Evolutionary conservation across 2,329 filamentous ascomycete species (phyloP).

Genomic region (Trichoderma guizhouense): DNA sequence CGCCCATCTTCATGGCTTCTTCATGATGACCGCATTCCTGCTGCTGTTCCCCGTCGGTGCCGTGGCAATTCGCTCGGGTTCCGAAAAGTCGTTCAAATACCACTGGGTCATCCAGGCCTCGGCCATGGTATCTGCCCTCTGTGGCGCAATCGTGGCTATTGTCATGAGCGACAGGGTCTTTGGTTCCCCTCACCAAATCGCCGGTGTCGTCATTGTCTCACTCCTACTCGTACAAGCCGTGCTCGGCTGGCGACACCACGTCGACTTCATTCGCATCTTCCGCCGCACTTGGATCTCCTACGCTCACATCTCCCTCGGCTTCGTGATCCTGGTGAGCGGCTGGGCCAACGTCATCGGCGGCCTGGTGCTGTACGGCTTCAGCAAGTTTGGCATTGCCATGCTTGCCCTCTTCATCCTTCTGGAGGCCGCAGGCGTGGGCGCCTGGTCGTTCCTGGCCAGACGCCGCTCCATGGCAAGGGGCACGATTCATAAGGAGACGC

Average conservation of each 20-base stretch:
- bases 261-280: slow-evolving; percentile 21
- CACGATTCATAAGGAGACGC: slow-evolving; percentile 4
- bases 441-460: slow-evolving; percentile 5
- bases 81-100: slow-evolving; percentile 19
- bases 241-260: slow-evolving; percentile 23
- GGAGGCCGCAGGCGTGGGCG: slow-evolving; percentile 1
- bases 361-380: slow-evolving; percentile 5
- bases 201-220: slow-evolving; percentile 16
- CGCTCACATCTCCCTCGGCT: slow-evolving; percentile 20
- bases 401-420: background rate
- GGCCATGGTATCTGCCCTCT: background rate
- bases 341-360: slow-evolving; percentile 18
- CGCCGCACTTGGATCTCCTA: slow-evolving; percentile 23
- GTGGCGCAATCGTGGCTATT: slow-evolving; percentile 11
- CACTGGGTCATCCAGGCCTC: slow-evolving; percentile 23
- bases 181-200: slow-evolving; percentile 19
- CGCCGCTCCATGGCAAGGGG: background rate
- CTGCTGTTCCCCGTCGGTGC: slow-evolving; percentile 21
- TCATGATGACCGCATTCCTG: slow-evolving; percentile 21
- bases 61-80: slow-evolving; percentile 21
- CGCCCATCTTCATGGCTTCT: slow-evolving; percentile 20
- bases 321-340: slow-evolving; percentile 16
- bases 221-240: slow-evolving; percentile 17
- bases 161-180: slow-evolving; percentile 6
- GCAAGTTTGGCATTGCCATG: slow-evolving; percentile 8